Percentiles rank a stretch among this genome's conserved stretches.
Conservation (phyloP, 2,329 filamentous ascomycete species). For the Lachnellula subtilissima region DNA sequence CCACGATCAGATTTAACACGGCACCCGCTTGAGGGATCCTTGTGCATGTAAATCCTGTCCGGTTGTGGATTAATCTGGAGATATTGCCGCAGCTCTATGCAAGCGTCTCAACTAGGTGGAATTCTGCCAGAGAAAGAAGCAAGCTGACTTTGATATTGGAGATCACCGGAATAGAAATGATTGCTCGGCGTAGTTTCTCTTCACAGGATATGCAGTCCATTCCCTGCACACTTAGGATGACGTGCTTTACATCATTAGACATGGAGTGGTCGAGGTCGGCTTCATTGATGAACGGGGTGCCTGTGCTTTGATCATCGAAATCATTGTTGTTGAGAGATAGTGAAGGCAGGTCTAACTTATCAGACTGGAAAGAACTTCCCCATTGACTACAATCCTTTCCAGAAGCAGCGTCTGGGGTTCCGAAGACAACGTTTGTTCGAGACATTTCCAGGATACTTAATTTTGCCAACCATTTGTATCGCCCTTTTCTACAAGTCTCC, state of each 20-base stretch:
- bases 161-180: slow-evolving; percentile 45
- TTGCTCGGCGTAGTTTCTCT: slow-evolving; percentile 51
- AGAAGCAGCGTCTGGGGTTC: no score
- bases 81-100: neutral
- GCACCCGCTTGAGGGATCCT: neutral
- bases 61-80: neutral
- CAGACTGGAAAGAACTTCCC: no score
- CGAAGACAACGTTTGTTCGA: no score
- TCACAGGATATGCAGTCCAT: slow-evolving; percentile 72
- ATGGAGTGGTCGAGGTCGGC: slow-evolving; percentile 33
- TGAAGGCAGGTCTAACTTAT: no score
- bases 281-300: neutral
- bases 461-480: no score
- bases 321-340: no score
- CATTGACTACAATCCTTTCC: no score
- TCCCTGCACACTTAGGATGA: slow-evolving; percentile 57
- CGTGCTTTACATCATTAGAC: slow-evolving; percentile 41
- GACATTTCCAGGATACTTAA: no score
- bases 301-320: no score
- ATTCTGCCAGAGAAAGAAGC: slow-evolving; percentile 58
- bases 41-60: neutral
- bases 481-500: no score
- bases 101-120: slow-evolving; percentile 46
- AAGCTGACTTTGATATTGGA: slow-evolving; percentile 56
- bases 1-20: neutral